A percentile compares a stretch with the other conserved stretches of the same genome.
Evolutionary conservation across 352 stramenopile genomes (phyloP).

Genomic region (Stramenopiles sp.): DNA sequence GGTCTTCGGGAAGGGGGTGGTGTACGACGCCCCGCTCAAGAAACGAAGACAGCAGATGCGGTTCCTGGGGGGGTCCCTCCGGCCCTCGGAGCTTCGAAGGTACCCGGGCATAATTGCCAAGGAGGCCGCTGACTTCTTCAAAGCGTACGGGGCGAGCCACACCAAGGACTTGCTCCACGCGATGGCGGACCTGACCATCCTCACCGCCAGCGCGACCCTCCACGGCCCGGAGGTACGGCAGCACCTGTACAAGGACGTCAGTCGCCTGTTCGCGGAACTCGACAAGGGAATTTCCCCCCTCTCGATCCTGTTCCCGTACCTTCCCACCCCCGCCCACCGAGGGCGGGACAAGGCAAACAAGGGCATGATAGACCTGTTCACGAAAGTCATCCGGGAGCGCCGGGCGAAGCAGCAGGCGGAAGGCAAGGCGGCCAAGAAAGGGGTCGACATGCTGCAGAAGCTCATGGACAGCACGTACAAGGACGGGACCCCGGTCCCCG

Average conservation of each 20-base stretch:
- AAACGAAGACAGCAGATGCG: slow-evolving; percentile 71
- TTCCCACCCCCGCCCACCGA: slow-evolving; percentile 47
- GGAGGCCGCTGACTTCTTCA: slow-evolving; percentile 53
- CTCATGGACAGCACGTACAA: slow-evolving; percentile 83
- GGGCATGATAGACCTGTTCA: slow-evolving; percentile 63
- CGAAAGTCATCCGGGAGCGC: slow-evolving; percentile 53
- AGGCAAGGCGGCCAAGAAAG: slow-evolving; percentile 28
- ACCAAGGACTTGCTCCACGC: slow-evolving; percentile 53
- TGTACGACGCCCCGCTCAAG: slow-evolving; percentile 50
- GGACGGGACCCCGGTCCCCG: slow-evolving; percentile 40
- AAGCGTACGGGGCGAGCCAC: slow-evolving; percentile 32
- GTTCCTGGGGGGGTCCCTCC: slow-evolving; percentile 56
- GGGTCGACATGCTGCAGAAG: slow-evolving; percentile 65
- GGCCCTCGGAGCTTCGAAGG: slow-evolving; percentile 43
- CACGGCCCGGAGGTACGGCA: slow-evolving; percentile 69
- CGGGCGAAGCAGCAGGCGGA: slow-evolving; percentile 28
- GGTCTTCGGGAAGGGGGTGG: slow-evolving; percentile 63
- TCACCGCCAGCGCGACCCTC: slow-evolving; percentile 60
- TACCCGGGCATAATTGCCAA: slow-evolving; percentile 70
- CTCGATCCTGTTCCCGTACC: slow-evolving; percentile 66
- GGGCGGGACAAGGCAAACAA: slow-evolving; percentile 40
- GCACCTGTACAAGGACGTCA: slow-evolving; percentile 65
- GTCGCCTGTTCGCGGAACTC: slow-evolving; percentile 63
- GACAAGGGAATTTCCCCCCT: slow-evolving; percentile 70
- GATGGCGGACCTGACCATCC: slow-evolving; percentile 65